A percentile compares a stretch with the other conserved stretches of the same genome.
Evolutionary conservation across 176 grass and related monocot species (phyloP).

Genomic region (sorghum (Sorghum bicolor)): DNA sequence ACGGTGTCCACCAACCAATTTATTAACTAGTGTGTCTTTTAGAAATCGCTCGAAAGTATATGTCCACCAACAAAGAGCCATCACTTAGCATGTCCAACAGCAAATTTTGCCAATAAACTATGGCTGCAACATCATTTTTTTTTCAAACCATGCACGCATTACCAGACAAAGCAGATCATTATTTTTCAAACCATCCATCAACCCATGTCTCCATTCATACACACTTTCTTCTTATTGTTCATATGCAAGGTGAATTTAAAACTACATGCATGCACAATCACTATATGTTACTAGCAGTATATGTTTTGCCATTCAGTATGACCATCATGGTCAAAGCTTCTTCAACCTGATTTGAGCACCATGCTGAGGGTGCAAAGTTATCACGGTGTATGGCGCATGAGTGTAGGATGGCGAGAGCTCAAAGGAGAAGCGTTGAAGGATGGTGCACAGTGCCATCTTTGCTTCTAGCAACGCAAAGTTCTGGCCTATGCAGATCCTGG

Average conservation of each 20-base stretch:
- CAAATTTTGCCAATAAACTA: too few species aligned
- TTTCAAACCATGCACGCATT: too few species aligned
- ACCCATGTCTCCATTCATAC: neutral
- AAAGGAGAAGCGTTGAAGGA: constrained; percentile 74
- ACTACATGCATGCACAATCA: neutral
- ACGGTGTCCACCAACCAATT: too few species aligned
- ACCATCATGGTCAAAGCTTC: constrained; percentile 34
- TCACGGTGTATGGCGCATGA: constrained; percentile 48
- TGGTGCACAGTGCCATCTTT: constrained; percentile 56
- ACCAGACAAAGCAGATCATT: too few species aligned
- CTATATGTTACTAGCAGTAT: neutral
- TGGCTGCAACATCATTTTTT: too few species aligned
- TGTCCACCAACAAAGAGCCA: too few species aligned
- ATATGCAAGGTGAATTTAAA: neutral
- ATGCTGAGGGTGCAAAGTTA: constrained; percentile 68
- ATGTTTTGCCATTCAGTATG: neutral
- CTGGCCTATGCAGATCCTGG: constrained; percentile 68
- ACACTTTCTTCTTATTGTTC: neutral
- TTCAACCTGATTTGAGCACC: constrained; percentile 55
- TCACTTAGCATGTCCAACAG: too few species aligned
- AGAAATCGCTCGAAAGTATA: too few species aligned
- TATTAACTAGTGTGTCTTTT: too few species aligned
- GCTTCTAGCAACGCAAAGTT: constrained; percentile 66
- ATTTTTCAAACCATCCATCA: too few species aligned
- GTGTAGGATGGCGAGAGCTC: constrained; percentile 57